Evolutionary conservation across 352 stramenopile species (phyloP).

Genomic region (Aphanomyces euteiches): DNA sequence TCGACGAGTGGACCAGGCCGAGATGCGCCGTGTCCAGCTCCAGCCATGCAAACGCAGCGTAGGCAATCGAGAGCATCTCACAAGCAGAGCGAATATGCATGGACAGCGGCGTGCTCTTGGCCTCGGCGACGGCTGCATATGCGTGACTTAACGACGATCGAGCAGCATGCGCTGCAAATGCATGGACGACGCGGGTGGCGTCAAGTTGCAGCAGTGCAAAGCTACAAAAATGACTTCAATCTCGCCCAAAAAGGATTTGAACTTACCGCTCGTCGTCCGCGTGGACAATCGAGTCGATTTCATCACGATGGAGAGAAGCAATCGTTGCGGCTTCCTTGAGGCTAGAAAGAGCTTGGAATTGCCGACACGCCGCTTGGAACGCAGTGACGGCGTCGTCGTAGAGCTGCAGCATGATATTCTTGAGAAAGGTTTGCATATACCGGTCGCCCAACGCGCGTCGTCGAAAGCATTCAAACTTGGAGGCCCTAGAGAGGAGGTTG

Average conservation of each 20-base stretch:
- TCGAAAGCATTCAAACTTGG: conserved; percentile 18
- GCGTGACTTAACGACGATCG: conserved; percentile 14
- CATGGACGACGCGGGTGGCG: conserved; percentile 6
- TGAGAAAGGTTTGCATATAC: conserved; percentile 24
- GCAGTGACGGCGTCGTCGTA: conserved; percentile 24
- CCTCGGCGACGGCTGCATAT: conserved; percentile 16
- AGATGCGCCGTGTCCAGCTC: conserved; percentile 18
- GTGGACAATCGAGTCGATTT: neutral
- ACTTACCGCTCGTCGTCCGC: conserved; percentile 18
- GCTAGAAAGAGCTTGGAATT: neutral
- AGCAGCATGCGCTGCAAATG: conserved; percentile 21
- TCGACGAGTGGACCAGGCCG: conserved; percentile 19
- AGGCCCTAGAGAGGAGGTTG: conserved; percentile 17
- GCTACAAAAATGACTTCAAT: neutral
- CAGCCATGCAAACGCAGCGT: conserved; percentile 26
- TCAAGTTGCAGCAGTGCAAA: conserved; percentile 16
- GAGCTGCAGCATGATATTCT: conserved; percentile 29
- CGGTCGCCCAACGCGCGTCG: conserved; percentile 18
- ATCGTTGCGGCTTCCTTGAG: neutral
- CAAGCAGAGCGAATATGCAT: conserved; percentile 25
- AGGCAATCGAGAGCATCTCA: conserved; percentile 31
- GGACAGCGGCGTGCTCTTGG: neutral
- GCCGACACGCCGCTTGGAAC: neutral
- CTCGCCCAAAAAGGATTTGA: neutral
- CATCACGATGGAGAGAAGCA: neutral